These are phyloP conservation scores for Candida piceae DNA, from an alignment of 805 yeast species.

Conservation along the genomic window DNA sequence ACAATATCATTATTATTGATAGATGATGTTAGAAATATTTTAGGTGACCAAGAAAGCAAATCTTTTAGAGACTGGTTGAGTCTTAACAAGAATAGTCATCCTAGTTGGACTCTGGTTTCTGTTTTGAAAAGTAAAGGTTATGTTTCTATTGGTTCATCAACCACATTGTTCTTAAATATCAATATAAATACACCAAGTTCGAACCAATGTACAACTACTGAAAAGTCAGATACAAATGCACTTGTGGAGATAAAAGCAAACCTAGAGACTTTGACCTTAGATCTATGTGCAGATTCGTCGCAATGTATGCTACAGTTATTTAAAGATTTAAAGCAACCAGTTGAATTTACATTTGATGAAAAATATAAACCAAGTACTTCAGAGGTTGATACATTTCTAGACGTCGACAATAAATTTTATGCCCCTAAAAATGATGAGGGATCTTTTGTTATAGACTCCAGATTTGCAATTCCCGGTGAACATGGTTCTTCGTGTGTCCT, in stretches of 20 bases:
- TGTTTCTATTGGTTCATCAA: slow-evolving; percentile 45
- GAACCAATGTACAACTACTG: neutral
- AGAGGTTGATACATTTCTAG: slow-evolving; percentile 37
- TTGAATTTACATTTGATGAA: slow-evolving; percentile 52
- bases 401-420: slow-evolving; percentile 33
- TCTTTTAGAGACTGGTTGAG: slow-evolving; percentile 20
- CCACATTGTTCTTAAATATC: slow-evolving; percentile 33
- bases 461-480: too few species aligned
- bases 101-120: slow-evolving; percentile 37
- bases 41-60: slow-evolving; percentile 25
- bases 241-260: slow-evolving; percentile 41
- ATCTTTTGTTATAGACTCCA: slow-evolving; percentile 4
- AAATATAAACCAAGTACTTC: slow-evolving; percentile 44
- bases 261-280: slow-evolving; percentile 43
- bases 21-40: slow-evolving; percentile 49
- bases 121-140: slow-evolving; percentile 45
- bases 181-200: slow-evolving; percentile 1
- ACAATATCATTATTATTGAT: slow-evolving; percentile 49
- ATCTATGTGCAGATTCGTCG: slow-evolving; percentile 80
- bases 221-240: slow-evolving; percentile 21
- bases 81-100: slow-evolving; percentile 9
- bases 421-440: neutral
- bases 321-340: slow-evolving; percentile 68
- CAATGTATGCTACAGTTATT: slow-evolving; percentile 64
- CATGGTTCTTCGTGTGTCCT: too few species aligned